Conservation (phyloP, 2,329 filamentous ascomycete genomes). For the Fusarium mangiferae region DNA sequence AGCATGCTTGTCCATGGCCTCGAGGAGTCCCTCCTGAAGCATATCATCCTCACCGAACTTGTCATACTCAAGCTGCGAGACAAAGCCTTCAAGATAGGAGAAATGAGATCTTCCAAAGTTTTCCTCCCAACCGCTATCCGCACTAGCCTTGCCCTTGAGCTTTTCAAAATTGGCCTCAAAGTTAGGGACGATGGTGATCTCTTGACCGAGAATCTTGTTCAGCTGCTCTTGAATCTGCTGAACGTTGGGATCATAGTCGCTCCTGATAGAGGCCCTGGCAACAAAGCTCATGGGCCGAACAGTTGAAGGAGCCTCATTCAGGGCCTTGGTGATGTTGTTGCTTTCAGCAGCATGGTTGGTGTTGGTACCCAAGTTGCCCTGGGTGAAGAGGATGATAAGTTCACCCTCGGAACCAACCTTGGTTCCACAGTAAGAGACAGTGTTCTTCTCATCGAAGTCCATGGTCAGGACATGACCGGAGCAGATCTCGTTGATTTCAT, state of each 20-base stretch:
- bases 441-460: constrained; percentile 56
- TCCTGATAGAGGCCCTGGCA: constrained; percentile 55
- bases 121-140: constrained; percentile 54
- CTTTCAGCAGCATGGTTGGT: constrained; percentile 51
- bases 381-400: constrained; percentile 60
- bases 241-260: constrained; percentile 56
- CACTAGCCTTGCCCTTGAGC: constrained; percentile 48
- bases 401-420: constrained; percentile 55
- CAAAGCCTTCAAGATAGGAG: constrained; percentile 59
- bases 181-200: constrained; percentile 59
- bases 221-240: constrained; percentile 52
- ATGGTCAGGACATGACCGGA: constrained; percentile 57
- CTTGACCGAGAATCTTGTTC: constrained; percentile 51
- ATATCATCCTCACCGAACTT: constrained; percentile 62
- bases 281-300: constrained; percentile 53
- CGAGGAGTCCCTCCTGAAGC: constrained; percentile 59
- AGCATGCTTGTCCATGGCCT: constrained; percentile 56
- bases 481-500: constrained; percentile 61
- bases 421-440: constrained; percentile 57
- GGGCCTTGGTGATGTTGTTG: constrained; percentile 54
- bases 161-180: constrained; percentile 57
- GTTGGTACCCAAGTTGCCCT: constrained; percentile 58
- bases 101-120: constrained; percentile 54
- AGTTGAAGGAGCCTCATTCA: constrained; percentile 56
- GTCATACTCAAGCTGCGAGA: constrained; percentile 52